Evolutionary conservation across 129 eudicot genomes (phyloP), one percentile per base, ranked within the genome.

Genomic region (Saposhnikovia divaricata): DNA sequence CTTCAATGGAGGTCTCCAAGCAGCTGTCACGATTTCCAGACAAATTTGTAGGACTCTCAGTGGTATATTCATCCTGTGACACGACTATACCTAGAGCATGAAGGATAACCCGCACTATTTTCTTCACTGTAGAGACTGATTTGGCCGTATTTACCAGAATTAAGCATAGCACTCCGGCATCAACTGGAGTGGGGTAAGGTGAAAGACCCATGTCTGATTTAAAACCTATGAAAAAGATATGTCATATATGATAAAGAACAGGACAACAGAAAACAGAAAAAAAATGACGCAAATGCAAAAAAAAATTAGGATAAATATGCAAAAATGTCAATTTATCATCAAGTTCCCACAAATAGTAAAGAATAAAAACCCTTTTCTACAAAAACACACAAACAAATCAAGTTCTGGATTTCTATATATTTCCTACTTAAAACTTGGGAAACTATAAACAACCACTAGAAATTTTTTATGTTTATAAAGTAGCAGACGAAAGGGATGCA

Each of bases 81-180:
- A 87, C 77, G 34, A 61, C 34, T 9, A 93, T 89, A 45, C 98
- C 97, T 23, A 91, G 76, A 34, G 84, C 80, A n/a, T 86, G 90
- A 77, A 93, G 97, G 79, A 91, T 82, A 15, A 91, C 85, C 10
- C 87, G 80, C 42, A 91, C 83, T 59, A 93, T 74, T 73, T 91
- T 92, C 75, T 88, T 89, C 80, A 93, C 79, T n/a, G 88, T 82
- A 11, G 94, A 85, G 45, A 91, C 86, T 61, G 98, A 89, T 74
- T 87, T 91, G 61, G 88, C 98, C 8, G 97, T 85, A 87, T 91
- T 93, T 51, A 89, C 90, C 45, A 93, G 85, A 77, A 93, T 89
- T 51, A 91, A 83, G 73, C 95, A 93, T 1, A 93, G 80, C 51
- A 93, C 88, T 27, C 98, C 97, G 9, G 90, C 96, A 61, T 91